Evolutionary conservation across 208 protist species (phyloP), one percentile per base, ranked within the genome.

Genomic region (Endotrypanum monterogeii): DNA sequence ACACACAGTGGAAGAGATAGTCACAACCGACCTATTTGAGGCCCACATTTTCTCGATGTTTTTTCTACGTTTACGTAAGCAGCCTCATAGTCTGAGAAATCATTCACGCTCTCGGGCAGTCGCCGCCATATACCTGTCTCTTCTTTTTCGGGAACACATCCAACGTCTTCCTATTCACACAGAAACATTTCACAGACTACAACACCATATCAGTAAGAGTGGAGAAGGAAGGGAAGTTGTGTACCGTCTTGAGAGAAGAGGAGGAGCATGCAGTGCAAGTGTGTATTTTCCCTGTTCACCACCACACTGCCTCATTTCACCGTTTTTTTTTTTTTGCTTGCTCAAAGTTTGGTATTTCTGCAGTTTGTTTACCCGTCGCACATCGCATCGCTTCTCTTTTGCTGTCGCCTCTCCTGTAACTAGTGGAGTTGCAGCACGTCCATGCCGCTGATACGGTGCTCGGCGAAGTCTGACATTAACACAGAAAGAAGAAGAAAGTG

Each of bases 401-500:
- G 56, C n/a, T 48, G 37, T 30, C 9, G 9, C 20, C 61, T 61
- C n/a, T n/a, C n/a, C n/a, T n/a, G n/a, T n/a, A n/a, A n/a, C n/a
- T 32, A 81, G 37, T 52, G 69, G 35, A 54, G 12, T 61, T 73
- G 60, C 32, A 76, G n/a, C 9, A 72, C 52, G 28, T 80, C 75
- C 20, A n/a, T 14, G 68, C 68, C 74, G 69, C 75, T 80, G 63
- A 80, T 80, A 12, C 75, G 75, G 25, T 80, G 62, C 20, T 80
- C 75, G 20, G 75, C 68, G 11, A 80, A 50, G 69, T 80, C 75
- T 0, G 75, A 80, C 75, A 80, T 69, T 12, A 80, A 50, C 6
- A 80, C 30, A 4, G 75, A 80, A 18, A 52, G 30, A 3, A 80
- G 75, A 60, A 80, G 50, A n/a, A 80, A 80, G 69, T 80, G 69